Evolutionary conservation across 164 flowering plant genomes (phyloP), one percentile per base, ranked within the genome.

Genomic region (Echeveria elegans): DNA sequence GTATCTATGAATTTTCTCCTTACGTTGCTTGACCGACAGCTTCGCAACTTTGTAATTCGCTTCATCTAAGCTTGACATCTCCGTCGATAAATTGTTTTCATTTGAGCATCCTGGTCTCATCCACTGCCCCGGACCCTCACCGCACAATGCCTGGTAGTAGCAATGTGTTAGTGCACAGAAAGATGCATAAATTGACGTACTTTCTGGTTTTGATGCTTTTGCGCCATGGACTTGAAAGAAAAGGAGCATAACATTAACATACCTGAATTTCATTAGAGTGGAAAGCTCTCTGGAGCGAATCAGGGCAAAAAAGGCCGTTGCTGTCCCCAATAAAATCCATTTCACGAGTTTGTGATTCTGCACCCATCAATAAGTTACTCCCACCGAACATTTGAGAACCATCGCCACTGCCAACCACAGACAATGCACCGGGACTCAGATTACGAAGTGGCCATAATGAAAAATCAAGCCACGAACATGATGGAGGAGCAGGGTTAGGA

Each of bases 1-100:
- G 81, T 94, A 94, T 80, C 96, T 85, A 63, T 83, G 87, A 61
- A 94, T 89, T 82, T 89, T 94, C 74, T 87, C 91, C 65, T 88
- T 88, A 73, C 99, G 87, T 67, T 91, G 87, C 72, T 94, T 96
- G 11, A 68, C 80, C 36, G 96, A 83, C 56, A 89, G 84, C 63
- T 88, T 82, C 6, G 88, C 96, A 6, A 85, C 89, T 74, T 88
- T 91, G 74, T 70, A 84, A 37, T 80, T 73, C 0, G 92, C 69
- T 60, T 91, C 92, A 34, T 91, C 94, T 73, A 88, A 72, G 37
- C 75, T 77, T 29, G 93, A 66, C 32, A 87, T 81, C 29, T 91
- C 97, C 66, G 83, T 72, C 61, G 85, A 48, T 36, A 83, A 52
- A 21, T 21, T 76, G 61, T 81, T 71, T 12, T 81, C 67, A 68